These are phyloP conservation scores for Umbelopsis vinacea DNA, from an alignment of 192 early-diverging fungal genomes.

Conservation along the genomic window DNA sequence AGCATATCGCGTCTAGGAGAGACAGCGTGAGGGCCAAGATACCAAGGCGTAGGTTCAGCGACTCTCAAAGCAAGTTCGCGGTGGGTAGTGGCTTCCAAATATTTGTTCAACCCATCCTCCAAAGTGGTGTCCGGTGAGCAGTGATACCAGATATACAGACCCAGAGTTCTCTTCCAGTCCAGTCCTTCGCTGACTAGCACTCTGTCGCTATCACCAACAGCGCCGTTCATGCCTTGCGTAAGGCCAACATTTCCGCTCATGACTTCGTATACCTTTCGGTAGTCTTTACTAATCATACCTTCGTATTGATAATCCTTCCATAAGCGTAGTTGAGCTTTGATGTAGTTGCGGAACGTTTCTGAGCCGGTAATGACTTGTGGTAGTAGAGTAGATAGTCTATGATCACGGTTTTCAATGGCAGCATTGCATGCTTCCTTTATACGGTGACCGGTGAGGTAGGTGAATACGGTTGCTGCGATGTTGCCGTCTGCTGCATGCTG, in stretches of 20 bases:
- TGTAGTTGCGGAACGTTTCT: slow-evolving; percentile 43
- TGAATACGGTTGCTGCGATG: slow-evolving; percentile 51
- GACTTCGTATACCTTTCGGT: slow-evolving; percentile 62
- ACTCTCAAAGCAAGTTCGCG: slow-evolving; percentile 24
- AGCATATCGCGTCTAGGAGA: slow-evolving; percentile 54
- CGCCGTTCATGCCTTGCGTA: slow-evolving; percentile 25
- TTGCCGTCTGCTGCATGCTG: slow-evolving; percentile 33
- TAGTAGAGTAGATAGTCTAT: slow-evolving; percentile 77
- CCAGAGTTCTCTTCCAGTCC: slow-evolving; percentile 71
- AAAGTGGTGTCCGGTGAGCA: slow-evolving; percentile 44
- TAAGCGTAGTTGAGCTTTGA: slow-evolving; percentile 47
- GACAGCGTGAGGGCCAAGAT: slow-evolving; percentile 18
- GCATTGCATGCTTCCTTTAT: slow-evolving; percentile 66
- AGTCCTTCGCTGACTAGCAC: slow-evolving; percentile 47
- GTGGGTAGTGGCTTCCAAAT: slow-evolving; percentile 33
- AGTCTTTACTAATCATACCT: slow-evolving; percentile 30
- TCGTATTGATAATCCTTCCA: slow-evolving; percentile 33
- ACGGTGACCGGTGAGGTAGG: slow-evolving; percentile 61
- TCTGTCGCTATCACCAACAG: slow-evolving; percentile 7
- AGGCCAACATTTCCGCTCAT: slow-evolving; percentile 53
- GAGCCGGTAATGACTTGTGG: slow-evolving; percentile 69
- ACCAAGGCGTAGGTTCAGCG: slow-evolving; percentile 46
- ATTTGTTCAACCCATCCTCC: slow-evolving; percentile 29
- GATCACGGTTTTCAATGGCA: slow-evolving; percentile 67
- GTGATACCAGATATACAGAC: slow-evolving; percentile 65